Percentiles rank a stretch among this genome's conserved stretches.
These are phyloP conservation scores for Panicum virgatum DNA, from an alignment of 202 grass and related monocot genomes.

Conservation along the genomic window DNA sequence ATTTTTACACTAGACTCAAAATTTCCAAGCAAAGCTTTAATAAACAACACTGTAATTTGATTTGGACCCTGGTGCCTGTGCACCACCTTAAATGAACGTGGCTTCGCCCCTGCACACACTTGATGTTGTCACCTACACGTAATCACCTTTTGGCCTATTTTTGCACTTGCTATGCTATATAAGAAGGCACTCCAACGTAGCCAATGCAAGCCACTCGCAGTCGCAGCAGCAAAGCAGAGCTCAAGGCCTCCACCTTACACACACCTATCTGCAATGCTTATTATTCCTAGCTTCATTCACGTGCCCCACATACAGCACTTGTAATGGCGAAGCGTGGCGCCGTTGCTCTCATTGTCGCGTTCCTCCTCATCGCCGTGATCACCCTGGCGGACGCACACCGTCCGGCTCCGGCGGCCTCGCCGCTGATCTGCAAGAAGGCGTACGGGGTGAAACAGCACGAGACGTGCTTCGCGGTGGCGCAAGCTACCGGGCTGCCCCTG, in stretches of 20 bases:
- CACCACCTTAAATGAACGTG: too few relatives aligned
- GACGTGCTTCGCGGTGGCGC: constrained; percentile 35
- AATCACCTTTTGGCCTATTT: background rate
- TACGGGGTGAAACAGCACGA: constrained; percentile 32
- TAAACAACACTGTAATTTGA: too few relatives aligned
- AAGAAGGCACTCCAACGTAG: background rate
- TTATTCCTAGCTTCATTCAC: background rate
- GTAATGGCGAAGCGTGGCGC: background rate
- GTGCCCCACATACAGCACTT: background rate
- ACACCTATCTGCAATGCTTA: background rate
- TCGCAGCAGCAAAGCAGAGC: background rate
- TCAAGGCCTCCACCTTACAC: background rate
- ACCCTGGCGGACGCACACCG: background rate
- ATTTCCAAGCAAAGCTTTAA: too few relatives aligned
- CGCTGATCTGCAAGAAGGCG: constrained; percentile 26
- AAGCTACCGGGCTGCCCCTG: background rate
- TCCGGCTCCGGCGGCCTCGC: background rate
- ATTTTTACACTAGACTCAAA: too few relatives aligned
- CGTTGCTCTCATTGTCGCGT: background rate
- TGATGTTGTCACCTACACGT: background rate
- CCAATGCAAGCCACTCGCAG: background rate
- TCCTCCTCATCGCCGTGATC: background rate
- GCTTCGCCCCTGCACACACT: too few relatives aligned
- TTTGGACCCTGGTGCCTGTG: too few relatives aligned
- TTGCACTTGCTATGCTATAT: background rate